A percentile compares a stretch with the other conserved stretches of the same genome.
phyloP scores from a whole-genome alignment of 345 rosid species.

The Eucalyptus grandis region DNA sequence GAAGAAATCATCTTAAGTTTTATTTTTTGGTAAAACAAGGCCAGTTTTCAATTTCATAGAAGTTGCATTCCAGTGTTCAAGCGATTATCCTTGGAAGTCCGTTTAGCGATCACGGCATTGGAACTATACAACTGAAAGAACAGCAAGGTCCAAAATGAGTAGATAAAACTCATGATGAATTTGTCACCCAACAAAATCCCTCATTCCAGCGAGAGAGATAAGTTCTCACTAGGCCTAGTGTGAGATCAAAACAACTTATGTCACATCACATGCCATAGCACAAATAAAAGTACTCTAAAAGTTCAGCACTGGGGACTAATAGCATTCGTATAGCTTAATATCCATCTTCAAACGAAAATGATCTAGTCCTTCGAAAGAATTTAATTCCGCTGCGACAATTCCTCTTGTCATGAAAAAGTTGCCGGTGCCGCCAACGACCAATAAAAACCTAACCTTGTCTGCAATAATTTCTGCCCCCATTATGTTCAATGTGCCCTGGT shows the following conservation, averaged over 20 bases:
- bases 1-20: neutral
- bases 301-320: neutral
- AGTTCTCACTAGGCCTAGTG: neutral
- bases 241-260: neutral
- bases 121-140: neutral
- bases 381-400: constrained; percentile 32
- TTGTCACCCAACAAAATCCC: neutral
- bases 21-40: neutral
- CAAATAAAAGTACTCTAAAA: neutral
- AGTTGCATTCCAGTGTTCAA: neutral
- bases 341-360: constrained; percentile 41
- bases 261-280: neutral
- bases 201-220: neutral
- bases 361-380: constrained; percentile 22
- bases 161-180: neutral
- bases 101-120: neutral
- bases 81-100: neutral
- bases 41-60: neutral
- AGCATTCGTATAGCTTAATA: constrained; percentile 29
- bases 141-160: neutral
- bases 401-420: constrained; percentile 69
- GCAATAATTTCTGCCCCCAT: constrained; percentile 44
- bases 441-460: constrained; percentile 48
- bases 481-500: constrained; percentile 39
- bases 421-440: constrained; percentile 52